Percentiles rank a stretch among this genome's conserved stretches.
phyloP scores from a whole-genome alignment of 805 yeast genomes.

The Dipodascopsis uninucleata region DNA sequence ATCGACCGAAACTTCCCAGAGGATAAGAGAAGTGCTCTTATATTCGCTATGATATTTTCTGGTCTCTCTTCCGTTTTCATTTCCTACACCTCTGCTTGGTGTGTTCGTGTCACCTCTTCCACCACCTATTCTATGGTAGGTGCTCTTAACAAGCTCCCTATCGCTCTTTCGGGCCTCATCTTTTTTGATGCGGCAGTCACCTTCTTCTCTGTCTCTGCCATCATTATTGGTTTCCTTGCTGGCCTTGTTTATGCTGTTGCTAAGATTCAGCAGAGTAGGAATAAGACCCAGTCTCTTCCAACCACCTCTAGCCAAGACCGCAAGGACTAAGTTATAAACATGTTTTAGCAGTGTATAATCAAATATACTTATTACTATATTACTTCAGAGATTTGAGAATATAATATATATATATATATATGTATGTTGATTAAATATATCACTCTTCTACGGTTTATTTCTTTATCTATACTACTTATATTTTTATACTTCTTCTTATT shows the following conservation, averaged over 20 bases:
- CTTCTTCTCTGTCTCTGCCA: slow-evolving; percentile 86
- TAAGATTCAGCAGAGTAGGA: slow-evolving; percentile 76
- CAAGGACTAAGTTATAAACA: slow-evolving; percentile 23
- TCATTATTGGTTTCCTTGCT: slow-evolving; percentile 88
- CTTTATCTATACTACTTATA: no score
- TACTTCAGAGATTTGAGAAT: no score
- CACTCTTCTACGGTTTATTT: no score
- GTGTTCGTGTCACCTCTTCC: slow-evolving; percentile 97
- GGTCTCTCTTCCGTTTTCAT: slow-evolving; percentile 95
- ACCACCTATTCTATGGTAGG: slow-evolving; percentile 99
- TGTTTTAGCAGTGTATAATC: no score
- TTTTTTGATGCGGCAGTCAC: slow-evolving; percentile 95
- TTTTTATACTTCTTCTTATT: no score
- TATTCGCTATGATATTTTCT: slow-evolving; percentile 81
- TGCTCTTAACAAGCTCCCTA: slow-evolving; percentile 96
- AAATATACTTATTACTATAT: no score
- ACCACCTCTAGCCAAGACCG: slow-evolving; percentile 12
- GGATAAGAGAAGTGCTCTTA: slow-evolving; percentile 61
- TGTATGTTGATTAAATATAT: no score
- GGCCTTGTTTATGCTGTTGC: slow-evolving; percentile 96
- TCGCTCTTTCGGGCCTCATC: slow-evolving; percentile 89
- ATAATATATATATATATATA: no score
- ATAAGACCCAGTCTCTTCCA: slow-evolving; percentile 19
- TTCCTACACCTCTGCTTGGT: slow-evolving; percentile 99
- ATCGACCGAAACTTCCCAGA: slow-evolving; percentile 73